A percentile compares a stretch with the other conserved stretches of the same genome.
These are phyloP conservation scores for Boletus edulis DNA, from an alignment of 768 basidiomycete genomes.

Conservation along the genomic window DNA sequence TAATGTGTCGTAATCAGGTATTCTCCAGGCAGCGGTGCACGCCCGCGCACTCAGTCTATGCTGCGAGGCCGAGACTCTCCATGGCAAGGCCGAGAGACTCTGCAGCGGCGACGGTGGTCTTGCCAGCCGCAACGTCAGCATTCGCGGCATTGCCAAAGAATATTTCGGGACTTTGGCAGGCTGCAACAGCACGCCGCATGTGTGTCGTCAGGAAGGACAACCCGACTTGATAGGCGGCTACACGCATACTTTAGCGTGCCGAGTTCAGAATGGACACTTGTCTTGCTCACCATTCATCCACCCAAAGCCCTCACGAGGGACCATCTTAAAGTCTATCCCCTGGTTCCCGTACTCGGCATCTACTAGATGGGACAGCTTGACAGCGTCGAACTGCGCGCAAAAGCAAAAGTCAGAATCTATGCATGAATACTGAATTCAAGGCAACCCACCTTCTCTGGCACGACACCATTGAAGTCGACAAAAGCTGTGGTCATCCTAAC, in stretches of 20 bases:
- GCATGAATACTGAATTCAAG: background rate
- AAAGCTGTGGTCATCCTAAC: conserved; percentile 89
- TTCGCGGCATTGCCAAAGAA: conserved; percentile 63
- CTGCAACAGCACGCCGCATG: conserved; percentile 93
- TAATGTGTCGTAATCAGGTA: conserved; percentile 1
- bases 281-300: conserved; percentile 87
- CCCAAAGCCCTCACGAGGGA: conserved; percentile 96
- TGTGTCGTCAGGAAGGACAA: conserved; percentile 88
- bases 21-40: conserved; percentile 4
- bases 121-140: conserved; percentile 33
- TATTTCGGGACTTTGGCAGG: conserved; percentile 90
- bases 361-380: conserved; percentile 91
- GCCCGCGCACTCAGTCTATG: conserved; percentile 9
- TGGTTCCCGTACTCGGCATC: conserved; percentile 98
- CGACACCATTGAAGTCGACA: conserved; percentile 97
- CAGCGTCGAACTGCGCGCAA: conserved; percentile 78
- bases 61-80: conserved; percentile 44
- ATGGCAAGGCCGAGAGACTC: conserved; percentile 65
- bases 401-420: background rate
- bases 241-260: conserved; percentile 5
- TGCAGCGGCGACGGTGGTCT: conserved; percentile 37
- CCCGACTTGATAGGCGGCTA: conserved; percentile 97
- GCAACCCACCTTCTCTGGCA: conserved; percentile 81
- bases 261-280: background rate
- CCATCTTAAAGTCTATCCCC: conserved; percentile 96